These are phyloP conservation scores for Verticillium nubilum DNA, from an alignment of 2,329 filamentous ascomycete species.

Conservation along the genomic window DNA sequence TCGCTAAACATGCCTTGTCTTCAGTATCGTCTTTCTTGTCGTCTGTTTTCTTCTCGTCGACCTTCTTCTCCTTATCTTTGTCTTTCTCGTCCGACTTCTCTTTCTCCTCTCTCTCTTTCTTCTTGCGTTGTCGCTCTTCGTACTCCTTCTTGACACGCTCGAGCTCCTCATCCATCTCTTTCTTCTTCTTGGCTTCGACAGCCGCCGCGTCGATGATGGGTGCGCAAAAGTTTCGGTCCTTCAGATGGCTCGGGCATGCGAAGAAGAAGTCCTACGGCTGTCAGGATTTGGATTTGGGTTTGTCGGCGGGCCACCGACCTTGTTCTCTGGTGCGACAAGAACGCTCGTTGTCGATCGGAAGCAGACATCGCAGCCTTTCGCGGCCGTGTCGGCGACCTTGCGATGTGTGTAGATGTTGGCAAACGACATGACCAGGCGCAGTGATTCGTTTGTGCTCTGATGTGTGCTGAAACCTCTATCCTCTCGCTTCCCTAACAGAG, in stretches of 20 bases:
- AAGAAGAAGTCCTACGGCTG: conserved; percentile 75
- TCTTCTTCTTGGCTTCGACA: conserved; percentile 58
- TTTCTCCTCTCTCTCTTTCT: conserved; percentile 62
- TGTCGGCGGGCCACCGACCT: conserved; percentile 46
- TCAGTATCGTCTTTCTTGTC: no score
- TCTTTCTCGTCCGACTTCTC: conserved; percentile 46
- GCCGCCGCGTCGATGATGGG: conserved; percentile 67
- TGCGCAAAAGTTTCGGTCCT: conserved; percentile 74
- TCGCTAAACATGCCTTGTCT: conserved; percentile 28
- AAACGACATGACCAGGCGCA: conserved; percentile 41
- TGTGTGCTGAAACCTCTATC: no score
- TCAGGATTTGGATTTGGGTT: not conserved
- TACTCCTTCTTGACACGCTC: conserved; percentile 70
- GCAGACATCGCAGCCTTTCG: conserved; percentile 86
- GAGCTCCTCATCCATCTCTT: conserved; percentile 59
- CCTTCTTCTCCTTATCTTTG: conserved; percentile 40
- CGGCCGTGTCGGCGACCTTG: conserved; percentile 76
- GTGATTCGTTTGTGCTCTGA: no score
- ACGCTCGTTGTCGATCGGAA: conserved; percentile 85
- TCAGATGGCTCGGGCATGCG: conserved; percentile 76
- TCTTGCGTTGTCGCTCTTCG: conserved; percentile 64
- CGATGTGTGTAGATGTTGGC: conserved; percentile 81
- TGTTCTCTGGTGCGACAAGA: conserved; percentile 82
- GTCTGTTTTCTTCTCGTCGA: no score
- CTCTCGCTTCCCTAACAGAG: not conserved